Evolutionary conservation across 768 basidiomycete species (phyloP).

Genomic region (Mycena venus): DNA sequence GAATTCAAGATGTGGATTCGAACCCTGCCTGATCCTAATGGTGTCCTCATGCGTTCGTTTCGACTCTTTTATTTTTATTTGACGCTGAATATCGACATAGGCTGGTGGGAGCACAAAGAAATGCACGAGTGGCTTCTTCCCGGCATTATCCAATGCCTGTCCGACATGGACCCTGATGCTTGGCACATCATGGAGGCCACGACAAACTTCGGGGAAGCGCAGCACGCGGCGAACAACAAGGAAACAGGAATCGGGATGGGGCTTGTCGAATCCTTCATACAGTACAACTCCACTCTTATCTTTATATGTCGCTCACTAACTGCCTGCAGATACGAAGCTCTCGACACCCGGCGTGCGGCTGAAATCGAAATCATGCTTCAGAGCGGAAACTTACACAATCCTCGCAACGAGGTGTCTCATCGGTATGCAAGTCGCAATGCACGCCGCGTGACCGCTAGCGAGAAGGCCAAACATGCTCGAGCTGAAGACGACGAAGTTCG

Average conservation of each 20-base stretch:
- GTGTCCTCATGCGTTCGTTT: not conserved
- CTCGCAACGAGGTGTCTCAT: slow-evolving; percentile 4
- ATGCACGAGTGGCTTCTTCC: no score
- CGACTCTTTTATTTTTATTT: not conserved
- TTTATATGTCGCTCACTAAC: not conserved
- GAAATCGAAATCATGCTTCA: slow-evolving; percentile 4
- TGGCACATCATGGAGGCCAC: slow-evolving; percentile 11
- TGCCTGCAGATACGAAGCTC: slow-evolving; percentile 6
- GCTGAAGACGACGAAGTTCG: not conserved
- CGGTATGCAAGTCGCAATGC: no score
- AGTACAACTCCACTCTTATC: not conserved
- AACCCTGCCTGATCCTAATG: slow-evolving; percentile 1
- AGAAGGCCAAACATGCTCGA: slow-evolving; percentile 7
- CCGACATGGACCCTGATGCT: not conserved
- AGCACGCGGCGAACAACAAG: slow-evolving; percentile 21
- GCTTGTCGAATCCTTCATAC: slow-evolving; percentile 12
- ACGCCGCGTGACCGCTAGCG: slow-evolving; percentile 3
- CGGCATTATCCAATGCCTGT: not conserved
- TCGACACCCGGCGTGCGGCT: slow-evolving; percentile 8
- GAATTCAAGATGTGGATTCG: slow-evolving; percentile 7
- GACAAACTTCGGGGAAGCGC: slow-evolving; percentile 18
- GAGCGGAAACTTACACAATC: slow-evolving; percentile 8
- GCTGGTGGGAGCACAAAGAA: no score
- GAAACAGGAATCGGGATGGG: no score
- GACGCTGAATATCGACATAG: not conserved